Conservation (phyloP, 2,329 filamentous ascomycete species). For the Tolypocladium cylindrosporum region DNA sequence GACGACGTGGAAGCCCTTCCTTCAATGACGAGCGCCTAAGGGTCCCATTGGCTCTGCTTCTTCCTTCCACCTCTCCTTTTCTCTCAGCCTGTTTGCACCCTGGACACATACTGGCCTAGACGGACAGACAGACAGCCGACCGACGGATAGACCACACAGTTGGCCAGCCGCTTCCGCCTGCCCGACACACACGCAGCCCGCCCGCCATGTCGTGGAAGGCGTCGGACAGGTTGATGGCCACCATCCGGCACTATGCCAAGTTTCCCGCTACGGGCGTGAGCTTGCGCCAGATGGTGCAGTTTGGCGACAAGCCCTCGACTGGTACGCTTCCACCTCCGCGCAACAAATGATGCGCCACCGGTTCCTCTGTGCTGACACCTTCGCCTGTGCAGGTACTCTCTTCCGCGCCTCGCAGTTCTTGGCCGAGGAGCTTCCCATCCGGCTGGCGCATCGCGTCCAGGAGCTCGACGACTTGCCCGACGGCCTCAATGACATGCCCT, state of each 20-base stretch:
- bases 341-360: neutral
- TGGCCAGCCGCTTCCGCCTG: neutral
- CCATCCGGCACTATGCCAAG: slow-evolving; percentile 92
- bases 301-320: slow-evolving; percentile 85
- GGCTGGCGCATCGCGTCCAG: slow-evolving; percentile 89
- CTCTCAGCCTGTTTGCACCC: neutral
- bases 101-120: neutral
- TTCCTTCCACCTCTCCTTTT: neutral
- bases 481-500: slow-evolving; percentile 95
- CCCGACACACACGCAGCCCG: neutral
- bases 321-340: slow-evolving; percentile 42
- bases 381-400: slow-evolving; percentile 58
- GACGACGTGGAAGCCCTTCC: neutral
- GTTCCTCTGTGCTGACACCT: neutral
- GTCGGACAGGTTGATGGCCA: slow-evolving; percentile 85
- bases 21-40: neutral
- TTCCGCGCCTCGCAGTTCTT: slow-evolving; percentile 98
- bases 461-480: slow-evolving; percentile 88
- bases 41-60: neutral
- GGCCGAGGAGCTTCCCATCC: slow-evolving; percentile 94
- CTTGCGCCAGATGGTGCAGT: slow-evolving; percentile 97
- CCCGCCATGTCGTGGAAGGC: slow-evolving; percentile 82
- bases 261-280: slow-evolving; percentile 96
- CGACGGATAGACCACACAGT: neutral
- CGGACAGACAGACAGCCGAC: neutral